phyloP scores from a whole-genome alignment of 495 filamentous ascomycete species.

The Wilcoxina mikolae region DNA sequence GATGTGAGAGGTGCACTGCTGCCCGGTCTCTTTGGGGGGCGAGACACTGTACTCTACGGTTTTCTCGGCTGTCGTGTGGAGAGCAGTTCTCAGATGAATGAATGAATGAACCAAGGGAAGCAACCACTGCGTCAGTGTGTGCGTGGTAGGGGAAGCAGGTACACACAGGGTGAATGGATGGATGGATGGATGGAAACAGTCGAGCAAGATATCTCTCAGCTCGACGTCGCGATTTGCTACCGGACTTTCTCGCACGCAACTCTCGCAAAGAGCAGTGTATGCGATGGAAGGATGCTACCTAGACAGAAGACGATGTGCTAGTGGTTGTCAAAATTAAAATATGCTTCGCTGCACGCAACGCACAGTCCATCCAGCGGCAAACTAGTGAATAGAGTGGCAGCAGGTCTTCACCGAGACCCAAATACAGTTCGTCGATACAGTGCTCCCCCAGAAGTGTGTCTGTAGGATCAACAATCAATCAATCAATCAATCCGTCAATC shows the following conservation, averaged over 20 bases:
- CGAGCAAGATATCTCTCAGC: no score
- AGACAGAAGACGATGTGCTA: neutral
- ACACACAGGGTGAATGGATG: neutral
- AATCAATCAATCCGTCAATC: neutral
- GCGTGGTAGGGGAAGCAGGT: slow-evolving; percentile 2
- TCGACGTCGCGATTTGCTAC: neutral
- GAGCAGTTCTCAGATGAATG: no score
- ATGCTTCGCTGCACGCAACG: neutral
- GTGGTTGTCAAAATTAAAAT: neutral
- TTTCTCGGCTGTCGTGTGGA: no score
- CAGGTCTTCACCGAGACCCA: no score
- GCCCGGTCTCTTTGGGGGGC: no score
- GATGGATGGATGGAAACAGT: neutral
- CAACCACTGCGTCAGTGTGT: neutral
- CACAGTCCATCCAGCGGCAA: neutral
- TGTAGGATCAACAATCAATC: neutral
- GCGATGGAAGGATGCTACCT: neutral
- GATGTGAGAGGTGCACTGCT: no score
- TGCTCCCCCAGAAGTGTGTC: no score
- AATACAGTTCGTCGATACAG: no score
- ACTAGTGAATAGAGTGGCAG: no score
- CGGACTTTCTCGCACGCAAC: neutral
- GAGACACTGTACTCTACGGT: no score
- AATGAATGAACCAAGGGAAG: neutral
- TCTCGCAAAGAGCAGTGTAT: neutral